phyloP scores from a whole-genome alignment of 2,329 filamentous ascomycete genomes.

The Cladosporium halotolerans region DNA sequence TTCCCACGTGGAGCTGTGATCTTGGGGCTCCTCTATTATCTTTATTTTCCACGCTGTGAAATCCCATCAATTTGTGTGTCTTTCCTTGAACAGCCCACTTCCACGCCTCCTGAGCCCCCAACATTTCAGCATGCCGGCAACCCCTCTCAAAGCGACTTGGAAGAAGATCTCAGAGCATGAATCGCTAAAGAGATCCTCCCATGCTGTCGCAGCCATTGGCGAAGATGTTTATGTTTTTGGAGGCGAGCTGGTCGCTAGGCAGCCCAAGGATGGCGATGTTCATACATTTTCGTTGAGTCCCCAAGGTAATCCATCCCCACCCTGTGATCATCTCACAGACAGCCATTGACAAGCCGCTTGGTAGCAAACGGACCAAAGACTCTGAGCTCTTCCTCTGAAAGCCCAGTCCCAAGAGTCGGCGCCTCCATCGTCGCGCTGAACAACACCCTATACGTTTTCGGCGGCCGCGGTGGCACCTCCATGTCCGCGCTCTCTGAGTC shows the following conservation, averaged over 20 bases:
- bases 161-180: slow-evolving; percentile 30
- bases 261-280: slow-evolving; percentile 67
- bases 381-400: slow-evolving; percentile 16
- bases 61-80: too few species aligned
- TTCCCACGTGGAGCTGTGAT: too few species aligned
- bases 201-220: slow-evolving; percentile 49
- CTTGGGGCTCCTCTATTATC: too few species aligned
- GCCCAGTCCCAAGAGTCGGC: slow-evolving; percentile 65
- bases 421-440: slow-evolving; percentile 64
- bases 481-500: slow-evolving; percentile 67
- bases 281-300: slow-evolving; percentile 47
- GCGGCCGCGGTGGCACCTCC: slow-evolving; percentile 64
- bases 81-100: too few species aligned
- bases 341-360: too few species aligned
- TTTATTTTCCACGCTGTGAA: too few species aligned
- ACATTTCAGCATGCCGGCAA: background rate
- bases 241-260: slow-evolving; percentile 60
- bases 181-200: slow-evolving; percentile 64
- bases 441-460: slow-evolving; percentile 71
- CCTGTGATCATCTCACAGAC: too few species aligned
- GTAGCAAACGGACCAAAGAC: background rate
- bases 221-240: slow-evolving; percentile 66
- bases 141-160: slow-evolving; percentile 29
- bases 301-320: background rate
- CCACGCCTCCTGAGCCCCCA: too few species aligned